Evolutionary conservation across 2,329 filamentous ascomycete genomes (phyloP).

Genomic region (Incumbomyces lentus): DNA sequence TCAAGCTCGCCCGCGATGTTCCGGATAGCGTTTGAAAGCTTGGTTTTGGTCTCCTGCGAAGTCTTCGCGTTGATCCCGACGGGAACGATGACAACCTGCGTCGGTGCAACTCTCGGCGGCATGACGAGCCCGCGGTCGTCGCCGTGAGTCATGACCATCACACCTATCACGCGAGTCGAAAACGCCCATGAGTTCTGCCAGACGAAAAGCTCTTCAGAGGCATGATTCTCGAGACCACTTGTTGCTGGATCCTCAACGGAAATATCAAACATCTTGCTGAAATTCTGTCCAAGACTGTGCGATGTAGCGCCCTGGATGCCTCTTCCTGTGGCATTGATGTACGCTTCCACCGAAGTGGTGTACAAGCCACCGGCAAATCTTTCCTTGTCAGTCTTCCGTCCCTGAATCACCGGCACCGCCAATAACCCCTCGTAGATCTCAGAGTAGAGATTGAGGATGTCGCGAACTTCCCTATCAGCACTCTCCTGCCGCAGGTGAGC

Average conservation of each 20-base stretch:
- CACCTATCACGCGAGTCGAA: slow-evolving; percentile 90
- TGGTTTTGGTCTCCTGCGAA: slow-evolving; percentile 63
- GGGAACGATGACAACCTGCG: slow-evolving; percentile 77
- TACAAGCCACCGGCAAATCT: slow-evolving; percentile 96
- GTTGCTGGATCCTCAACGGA: slow-evolving; percentile 81
- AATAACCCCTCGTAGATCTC: slow-evolving; percentile 86
- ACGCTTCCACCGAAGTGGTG: slow-evolving; percentile 92
- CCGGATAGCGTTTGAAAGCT: slow-evolving; percentile 68
- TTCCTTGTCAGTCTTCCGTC: slow-evolving; percentile 91
- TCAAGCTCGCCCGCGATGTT: no score
- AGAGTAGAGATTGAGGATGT: slow-evolving; percentile 89
- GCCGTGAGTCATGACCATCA: slow-evolving; percentile 97
- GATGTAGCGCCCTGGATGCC: slow-evolving; percentile 95
- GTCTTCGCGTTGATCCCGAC: slow-evolving; percentile 89
- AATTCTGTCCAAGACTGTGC: slow-evolving; percentile 91
- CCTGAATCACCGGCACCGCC: slow-evolving; percentile 87
- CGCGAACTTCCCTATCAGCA: slow-evolving; percentile 73
- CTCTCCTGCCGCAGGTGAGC: slow-evolving; percentile 77
- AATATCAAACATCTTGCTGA: slow-evolving; percentile 98
- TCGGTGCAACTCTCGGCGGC: slow-evolving; percentile 78
- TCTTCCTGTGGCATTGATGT: slow-evolving; percentile 87
- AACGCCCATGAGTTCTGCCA: slow-evolving; percentile 99
- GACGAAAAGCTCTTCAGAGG: slow-evolving; percentile 57
- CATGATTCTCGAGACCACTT: slow-evolving; percentile 60
- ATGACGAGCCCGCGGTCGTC: slow-evolving; percentile 92